phyloP scores from a whole-genome alignment of 257 asterid species.

The Cruciata laevipes region DNA sequence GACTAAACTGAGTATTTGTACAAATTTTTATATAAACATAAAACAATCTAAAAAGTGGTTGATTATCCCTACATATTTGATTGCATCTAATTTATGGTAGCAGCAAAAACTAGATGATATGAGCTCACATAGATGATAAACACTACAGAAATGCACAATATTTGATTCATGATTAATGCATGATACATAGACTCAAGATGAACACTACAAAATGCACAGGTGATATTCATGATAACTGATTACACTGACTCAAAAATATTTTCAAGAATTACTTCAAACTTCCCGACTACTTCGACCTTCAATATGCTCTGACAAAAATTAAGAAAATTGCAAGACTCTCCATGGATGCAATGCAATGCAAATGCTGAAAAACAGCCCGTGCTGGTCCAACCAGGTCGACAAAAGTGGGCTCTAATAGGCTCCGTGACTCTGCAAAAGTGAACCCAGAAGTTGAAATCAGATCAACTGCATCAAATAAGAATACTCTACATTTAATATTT shows the following conservation, averaged over 20 bases:
- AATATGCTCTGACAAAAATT: background rate
- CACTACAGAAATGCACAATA: background rate
- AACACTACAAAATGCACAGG: background rate
- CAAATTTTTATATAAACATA: no score
- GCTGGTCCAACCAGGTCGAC: background rate
- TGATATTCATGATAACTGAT: background rate
- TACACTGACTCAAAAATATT: constrained; percentile 1
- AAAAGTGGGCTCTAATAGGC: constrained; percentile 8
- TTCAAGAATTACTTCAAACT: background rate
- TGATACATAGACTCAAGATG: background rate
- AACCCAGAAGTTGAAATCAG: background rate
- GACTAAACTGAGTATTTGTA: no score
- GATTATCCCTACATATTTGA: no score
- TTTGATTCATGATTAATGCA: background rate
- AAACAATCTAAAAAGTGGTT: no score
- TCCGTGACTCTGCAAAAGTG: background rate
- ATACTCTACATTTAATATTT: no score
- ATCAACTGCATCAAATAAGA: background rate
- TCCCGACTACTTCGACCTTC: background rate
- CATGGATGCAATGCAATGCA: background rate
- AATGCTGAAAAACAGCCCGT: background rate
- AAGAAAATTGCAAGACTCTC: background rate
- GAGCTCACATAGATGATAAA: background rate
- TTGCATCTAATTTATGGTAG: no score
- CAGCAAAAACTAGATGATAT: background rate